Evolutionary conservation across 2,329 filamentous ascomycete genomes (phyloP).

Genomic region (Neofusicoccum parvum): DNA sequence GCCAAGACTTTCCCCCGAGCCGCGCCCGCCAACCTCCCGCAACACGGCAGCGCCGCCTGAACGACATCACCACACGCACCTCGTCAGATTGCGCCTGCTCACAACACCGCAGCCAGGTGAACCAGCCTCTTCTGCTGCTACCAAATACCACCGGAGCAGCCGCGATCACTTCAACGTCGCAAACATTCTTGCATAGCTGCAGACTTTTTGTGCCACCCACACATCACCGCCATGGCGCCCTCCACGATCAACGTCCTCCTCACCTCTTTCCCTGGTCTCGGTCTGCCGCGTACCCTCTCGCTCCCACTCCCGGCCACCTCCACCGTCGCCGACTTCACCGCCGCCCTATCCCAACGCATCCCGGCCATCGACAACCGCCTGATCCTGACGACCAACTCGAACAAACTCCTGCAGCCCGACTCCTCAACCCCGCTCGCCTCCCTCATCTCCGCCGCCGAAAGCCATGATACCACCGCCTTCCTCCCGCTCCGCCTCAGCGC

Average conservation of each 20-base stretch:
- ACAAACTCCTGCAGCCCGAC: constrained; percentile 64
- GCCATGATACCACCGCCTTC: constrained; percentile 63
- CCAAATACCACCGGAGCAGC: not conserved
- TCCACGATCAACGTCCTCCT: constrained; percentile 77
- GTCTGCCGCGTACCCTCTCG: constrained; percentile 78
- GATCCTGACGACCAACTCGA: constrained; percentile 79
- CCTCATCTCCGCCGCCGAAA: constrained; percentile 55
- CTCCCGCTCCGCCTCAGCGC: constrained; percentile 79
- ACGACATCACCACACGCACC: not conserved
- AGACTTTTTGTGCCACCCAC: not conserved
- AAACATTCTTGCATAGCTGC: not conserved
- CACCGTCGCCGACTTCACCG: constrained; percentile 71
- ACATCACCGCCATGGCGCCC: constrained; percentile 53
- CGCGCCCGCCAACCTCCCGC: not conserved
- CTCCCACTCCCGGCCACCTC: constrained; percentile 70
- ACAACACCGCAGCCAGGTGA: too few species aligned
- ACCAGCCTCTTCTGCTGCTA: not conserved
- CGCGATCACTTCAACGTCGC: not conserved
- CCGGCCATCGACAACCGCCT: constrained; percentile 62
- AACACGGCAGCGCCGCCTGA: not conserved
- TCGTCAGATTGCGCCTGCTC: too few species aligned
- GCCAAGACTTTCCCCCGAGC: not conserved
- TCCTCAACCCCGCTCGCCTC: constrained; percentile 61
- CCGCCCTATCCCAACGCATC: constrained; percentile 58
- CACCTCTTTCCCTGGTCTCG: constrained; percentile 79